Base-by-base conservation (phyloP, 1,284 basidiomycete genomes). In the Takashimella koratensis region DNA sequence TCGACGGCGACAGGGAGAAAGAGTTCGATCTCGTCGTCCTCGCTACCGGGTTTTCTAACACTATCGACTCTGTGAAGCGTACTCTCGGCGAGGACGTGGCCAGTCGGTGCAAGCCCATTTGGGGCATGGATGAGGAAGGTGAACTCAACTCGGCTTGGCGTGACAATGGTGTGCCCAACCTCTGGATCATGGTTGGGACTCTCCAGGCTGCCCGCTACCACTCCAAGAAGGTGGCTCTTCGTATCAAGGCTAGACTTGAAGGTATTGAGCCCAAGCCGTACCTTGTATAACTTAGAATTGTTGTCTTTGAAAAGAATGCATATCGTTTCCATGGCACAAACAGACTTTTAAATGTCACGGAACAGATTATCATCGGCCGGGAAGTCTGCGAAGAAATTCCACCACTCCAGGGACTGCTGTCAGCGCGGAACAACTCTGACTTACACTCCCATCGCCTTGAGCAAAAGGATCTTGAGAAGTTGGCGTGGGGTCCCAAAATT, bases 11-110 rank as follows among this genome's bases (percentile, higher is more conserved):
- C 1, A 51, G 64, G 6, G 81, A 81, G 56, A 62, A 85, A 24
- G 72, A 82, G 10, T 85, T 83, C 12, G 86, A 89, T 65, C 79
- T 86, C 5, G 79, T 89, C 23, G 60, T 89, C 13, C 82, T 84
- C 67, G 82, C 83, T 3, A 86, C 84, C 6, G 84, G 84, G 79
- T 85, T 64, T 51, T 55, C 56, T 30, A 60, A 59, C 58, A 61
- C 63, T 6, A 59, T 65, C 44, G 67, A 70, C 25, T 76, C 79
- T 11, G 71, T 83, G 26, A 30, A 48, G 25, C 19, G 6, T 6
- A 63, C 61, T 3, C 60, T 81, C 21, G 79, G 79, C 0, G 77
- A 82, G 16, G 78, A 82, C 10, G 70, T 83, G 6, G 79, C 77
- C 2, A 67, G 76, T 20, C 75, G 76, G 39, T 60, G 80, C 27